Conservation (phyloP, 176 grass and related monocot genomes). For the Oryza meridionalis region DNA sequence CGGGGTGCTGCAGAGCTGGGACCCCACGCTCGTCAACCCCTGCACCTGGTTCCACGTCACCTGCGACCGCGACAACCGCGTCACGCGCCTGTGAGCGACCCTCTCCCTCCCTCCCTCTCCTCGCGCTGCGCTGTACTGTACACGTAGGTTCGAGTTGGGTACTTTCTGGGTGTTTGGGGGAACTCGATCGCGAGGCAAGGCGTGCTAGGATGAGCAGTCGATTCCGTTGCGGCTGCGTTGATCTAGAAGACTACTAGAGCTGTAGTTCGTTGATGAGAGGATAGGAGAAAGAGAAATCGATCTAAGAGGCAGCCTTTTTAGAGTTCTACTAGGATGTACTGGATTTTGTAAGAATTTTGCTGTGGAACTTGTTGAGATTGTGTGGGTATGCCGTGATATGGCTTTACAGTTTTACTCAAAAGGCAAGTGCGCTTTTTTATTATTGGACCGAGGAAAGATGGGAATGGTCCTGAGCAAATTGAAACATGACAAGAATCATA, state of each 20-base stretch:
- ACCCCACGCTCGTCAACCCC: conserved; percentile 91
- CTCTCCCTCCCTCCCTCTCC: not conserved
- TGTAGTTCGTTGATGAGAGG: not conserved
- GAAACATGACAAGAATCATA: not conserved
- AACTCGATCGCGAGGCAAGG: not conserved
- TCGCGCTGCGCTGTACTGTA: too few species aligned
- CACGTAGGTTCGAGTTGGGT: not conserved
- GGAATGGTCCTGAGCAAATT: not conserved
- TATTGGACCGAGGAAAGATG: not conserved
- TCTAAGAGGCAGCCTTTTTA: not conserved
- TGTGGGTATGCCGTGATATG: not conserved
- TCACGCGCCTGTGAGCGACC: conserved; percentile 68
- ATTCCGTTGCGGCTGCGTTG: not conserved
- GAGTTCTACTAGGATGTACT: not conserved
- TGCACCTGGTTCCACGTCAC: conserved; percentile 99
- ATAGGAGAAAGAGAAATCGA: not conserved
- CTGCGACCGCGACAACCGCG: conserved; percentile 74
- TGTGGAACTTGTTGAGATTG: not conserved
- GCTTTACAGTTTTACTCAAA: not conserved
- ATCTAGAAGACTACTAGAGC: not conserved
- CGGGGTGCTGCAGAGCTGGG: conserved; percentile 95
- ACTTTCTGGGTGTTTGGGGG: not conserved
- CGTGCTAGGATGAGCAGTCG: not conserved
- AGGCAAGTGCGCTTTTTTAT: not conserved
- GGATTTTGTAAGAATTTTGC: not conserved